Evolutionary conservation across 345 rosid genomes (phyloP), one percentile per base, ranked within the genome.

Genomic region (Toxicodendron radicans): DNA sequence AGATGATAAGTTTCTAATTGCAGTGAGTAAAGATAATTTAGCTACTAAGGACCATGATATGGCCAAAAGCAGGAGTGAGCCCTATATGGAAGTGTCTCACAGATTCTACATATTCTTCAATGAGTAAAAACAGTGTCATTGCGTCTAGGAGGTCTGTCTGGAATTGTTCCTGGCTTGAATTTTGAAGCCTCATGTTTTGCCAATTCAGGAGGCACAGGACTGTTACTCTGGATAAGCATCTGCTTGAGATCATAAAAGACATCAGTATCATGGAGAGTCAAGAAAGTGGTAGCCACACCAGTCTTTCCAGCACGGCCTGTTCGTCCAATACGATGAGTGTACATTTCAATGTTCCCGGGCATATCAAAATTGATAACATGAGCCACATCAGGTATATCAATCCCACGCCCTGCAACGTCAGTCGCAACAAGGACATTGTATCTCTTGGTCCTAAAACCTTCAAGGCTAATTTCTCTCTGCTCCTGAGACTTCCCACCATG

Each of bases 401-500:
- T 93, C 56, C 97, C 99, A 84, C 96, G 98, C 7, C 97, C 96
- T 6, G 90, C 97, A 72, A 95, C 98, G 81, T 95, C 97, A 18
- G 99, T 93, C 0, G 99, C 99, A 68, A 93, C 97, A 24, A 95
- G 95, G 45, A 93, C 97, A 66, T 88, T 95, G 78, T 89, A 90
- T 73, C 94, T 86, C 87, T 93, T 93, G 16, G 96, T 84, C 81
- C 93, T 85, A 79, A 93, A 95, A 43, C 99, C 94, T 78, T 93
- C 94, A 11, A 93, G 90, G 61, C 95, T 95, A 74, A 93, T 88
- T 82, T 95, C 99, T 72, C 97, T 93, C 83, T 91, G 96, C 68
- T 95, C 98, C 75, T 95, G 99, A 0, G 98, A 91, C 83, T 92
- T 95, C 54, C 98, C 97, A 74, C 98, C 97, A 33, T 95, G 99